phyloP scores from a whole-genome alignment of 1,284 basidiomycete species.

The Leccinum insolens region DNA sequence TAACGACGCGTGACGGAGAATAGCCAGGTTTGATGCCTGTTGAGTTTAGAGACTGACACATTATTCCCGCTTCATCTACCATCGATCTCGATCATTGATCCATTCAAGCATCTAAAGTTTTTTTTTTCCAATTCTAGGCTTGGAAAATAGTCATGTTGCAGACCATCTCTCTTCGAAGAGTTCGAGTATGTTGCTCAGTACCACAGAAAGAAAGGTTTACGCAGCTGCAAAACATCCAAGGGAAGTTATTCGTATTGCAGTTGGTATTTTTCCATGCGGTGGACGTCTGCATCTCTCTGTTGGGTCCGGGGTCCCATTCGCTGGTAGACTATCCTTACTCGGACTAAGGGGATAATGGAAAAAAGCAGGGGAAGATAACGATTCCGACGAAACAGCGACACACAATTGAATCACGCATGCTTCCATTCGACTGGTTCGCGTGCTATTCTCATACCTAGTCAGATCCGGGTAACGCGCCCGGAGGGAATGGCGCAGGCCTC shows the following conservation, averaged over 20 bases:
- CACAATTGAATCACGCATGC: neutral
- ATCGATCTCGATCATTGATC: neutral
- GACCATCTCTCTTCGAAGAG: neutral
- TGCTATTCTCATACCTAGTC: neutral
- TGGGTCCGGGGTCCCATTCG: neutral
- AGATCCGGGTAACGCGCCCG: neutral
- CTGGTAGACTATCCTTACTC: neutral
- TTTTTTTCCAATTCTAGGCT: neutral
- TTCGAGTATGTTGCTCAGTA: neutral
- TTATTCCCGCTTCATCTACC: neutral
- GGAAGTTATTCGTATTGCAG: neutral
- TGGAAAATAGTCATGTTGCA: neutral
- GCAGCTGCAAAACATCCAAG: neutral
- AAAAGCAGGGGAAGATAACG: neutral
- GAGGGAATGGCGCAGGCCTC: conserved; percentile 15
- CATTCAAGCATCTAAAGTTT: neutral
- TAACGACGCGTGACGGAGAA: neutral
- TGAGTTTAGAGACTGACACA: neutral
- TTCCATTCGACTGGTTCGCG: neutral
- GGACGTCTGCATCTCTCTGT: neutral
- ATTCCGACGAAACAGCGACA: neutral
- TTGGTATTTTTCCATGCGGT: neutral
- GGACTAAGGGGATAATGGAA: neutral
- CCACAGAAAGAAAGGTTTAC: neutral
- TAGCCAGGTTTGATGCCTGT: neutral